Evolutionary conservation across 2,329 filamentous ascomycete genomes (phyloP).

Genomic region (Penicillium brasilianum): DNA sequence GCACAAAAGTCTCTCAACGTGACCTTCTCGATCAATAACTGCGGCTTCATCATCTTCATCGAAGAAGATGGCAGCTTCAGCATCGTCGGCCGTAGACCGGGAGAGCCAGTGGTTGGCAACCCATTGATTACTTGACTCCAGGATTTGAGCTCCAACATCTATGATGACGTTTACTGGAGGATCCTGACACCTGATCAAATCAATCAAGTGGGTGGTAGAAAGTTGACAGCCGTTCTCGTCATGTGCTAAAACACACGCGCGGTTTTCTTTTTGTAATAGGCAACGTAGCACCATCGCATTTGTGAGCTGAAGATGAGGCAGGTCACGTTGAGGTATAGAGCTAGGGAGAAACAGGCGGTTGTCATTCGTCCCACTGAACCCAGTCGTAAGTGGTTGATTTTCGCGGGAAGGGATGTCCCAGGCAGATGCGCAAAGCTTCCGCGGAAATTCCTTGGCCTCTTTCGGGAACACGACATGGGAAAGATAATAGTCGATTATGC

Average conservation of each 20-base stretch:
- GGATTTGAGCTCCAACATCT: conserved; percentile 1
- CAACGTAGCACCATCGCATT: background rate
- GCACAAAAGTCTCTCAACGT: background rate
- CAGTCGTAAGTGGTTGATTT: background rate
- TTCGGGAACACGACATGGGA: conserved; percentile 63
- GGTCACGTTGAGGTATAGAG: background rate
- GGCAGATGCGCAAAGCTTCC: conserved; percentile 67
- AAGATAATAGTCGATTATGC: background rate
- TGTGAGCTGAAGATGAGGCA: background rate
- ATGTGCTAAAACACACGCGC: background rate
- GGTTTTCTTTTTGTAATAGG: background rate
- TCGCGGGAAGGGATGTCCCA: background rate
- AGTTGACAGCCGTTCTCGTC: background rate
- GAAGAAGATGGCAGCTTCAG: background rate
- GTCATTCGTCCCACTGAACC: conserved; percentile 6
- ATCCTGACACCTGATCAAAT: background rate
- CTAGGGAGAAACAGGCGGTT: background rate
- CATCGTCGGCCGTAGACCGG: background rate
- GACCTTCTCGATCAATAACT: background rate
- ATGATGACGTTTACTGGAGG: background rate
- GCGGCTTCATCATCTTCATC: background rate
- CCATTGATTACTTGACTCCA: background rate
- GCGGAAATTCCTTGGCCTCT: conserved; percentile 65
- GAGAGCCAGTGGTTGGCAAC: background rate
- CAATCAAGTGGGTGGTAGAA: background rate